These are phyloP conservation scores for Shiraia bambusicola DNA, from an alignment of 2,329 filamentous ascomycete species.

Conservation along the genomic window DNA sequence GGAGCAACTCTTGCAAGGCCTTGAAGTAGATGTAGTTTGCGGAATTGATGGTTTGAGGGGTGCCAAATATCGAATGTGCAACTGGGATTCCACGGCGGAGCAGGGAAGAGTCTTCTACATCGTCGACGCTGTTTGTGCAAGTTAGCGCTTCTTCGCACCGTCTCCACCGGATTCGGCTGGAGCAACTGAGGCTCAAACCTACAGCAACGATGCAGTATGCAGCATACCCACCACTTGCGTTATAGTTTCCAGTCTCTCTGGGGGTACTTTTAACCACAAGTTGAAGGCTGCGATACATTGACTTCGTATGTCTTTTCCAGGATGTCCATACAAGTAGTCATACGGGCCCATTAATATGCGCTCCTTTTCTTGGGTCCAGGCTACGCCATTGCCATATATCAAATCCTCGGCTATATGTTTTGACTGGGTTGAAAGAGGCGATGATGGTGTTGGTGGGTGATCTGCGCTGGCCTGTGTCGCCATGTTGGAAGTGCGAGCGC, in stretches of 20 bases:
- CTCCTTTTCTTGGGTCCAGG: conserved; percentile 75
- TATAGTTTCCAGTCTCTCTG: conserved; percentile 69
- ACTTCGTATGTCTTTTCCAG: conserved; percentile 81
- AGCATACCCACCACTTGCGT: conserved; percentile 81
- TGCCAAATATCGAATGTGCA: conserved; percentile 80
- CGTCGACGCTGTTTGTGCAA: conserved; percentile 61
- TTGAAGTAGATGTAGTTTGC: conserved; percentile 88
- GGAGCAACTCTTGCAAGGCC: conserved; percentile 72
- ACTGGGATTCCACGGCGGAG: conserved; percentile 79
- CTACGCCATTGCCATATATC: conserved; percentile 45
- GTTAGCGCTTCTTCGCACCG: neutral
- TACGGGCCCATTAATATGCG: conserved; percentile 75
- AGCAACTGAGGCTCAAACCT: conserved; percentile 12
- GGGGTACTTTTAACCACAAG: conserved; percentile 73
- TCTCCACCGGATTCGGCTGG: neutral
- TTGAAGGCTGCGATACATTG: conserved; percentile 82
- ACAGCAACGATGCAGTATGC: conserved; percentile 77
- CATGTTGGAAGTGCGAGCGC: conserved; percentile 11
- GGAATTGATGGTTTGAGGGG: conserved; percentile 85
- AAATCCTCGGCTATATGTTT: conserved; percentile 41
- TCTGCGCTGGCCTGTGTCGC: conserved; percentile 15
- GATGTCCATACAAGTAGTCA: conserved; percentile 75
- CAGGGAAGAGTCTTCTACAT: conserved; percentile 79
- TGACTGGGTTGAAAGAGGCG: conserved; percentile 27
- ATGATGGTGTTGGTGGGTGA: conserved; percentile 35